Evolutionary conservation across 371 early-diverging fungal genomes (phyloP).

Genomic region (Mortierella sp.): DNA sequence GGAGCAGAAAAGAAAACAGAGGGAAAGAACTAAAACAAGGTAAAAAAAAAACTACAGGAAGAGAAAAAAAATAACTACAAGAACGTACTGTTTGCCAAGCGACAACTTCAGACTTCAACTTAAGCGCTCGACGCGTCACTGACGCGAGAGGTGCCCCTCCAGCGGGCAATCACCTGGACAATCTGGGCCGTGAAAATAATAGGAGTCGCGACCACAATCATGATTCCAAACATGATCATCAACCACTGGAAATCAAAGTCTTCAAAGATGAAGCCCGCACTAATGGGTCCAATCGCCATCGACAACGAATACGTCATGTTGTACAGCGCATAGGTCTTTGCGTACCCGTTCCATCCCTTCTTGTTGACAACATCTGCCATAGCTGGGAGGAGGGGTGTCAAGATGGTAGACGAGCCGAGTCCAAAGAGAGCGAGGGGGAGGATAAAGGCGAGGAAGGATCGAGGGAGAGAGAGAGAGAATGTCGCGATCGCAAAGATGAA

Average conservation of each 20-base stretch:
- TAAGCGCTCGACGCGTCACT: constrained; percentile 12
- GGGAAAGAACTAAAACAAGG: neutral
- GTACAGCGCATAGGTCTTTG: constrained; percentile 39
- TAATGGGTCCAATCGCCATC: constrained; percentile 72
- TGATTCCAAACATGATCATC: constrained; percentile 52
- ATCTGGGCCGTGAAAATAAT: constrained; percentile 44
- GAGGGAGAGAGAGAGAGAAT: constrained; percentile 63
- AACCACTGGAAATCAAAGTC: constrained; percentile 51
- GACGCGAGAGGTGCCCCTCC: neutral
- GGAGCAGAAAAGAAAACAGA: neutral
- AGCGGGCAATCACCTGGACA: constrained; percentile 13
- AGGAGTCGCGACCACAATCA: constrained; percentile 35
- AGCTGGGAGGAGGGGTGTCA: constrained; percentile 70
- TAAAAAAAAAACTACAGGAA: neutral
- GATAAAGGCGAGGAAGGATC: constrained; percentile 60
- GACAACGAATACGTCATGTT: constrained; percentile 61
- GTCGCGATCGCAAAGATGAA: constrained; percentile 65
- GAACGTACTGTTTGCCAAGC: neutral
- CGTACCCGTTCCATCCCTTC: constrained; percentile 60
- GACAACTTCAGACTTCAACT: too few species aligned
- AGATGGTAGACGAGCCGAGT: constrained; percentile 66
- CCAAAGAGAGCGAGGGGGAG: constrained; percentile 71
- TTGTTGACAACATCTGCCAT: constrained; percentile 69
- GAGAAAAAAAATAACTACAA: neutral
- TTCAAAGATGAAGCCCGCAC: constrained; percentile 62